phyloP scores from a whole-genome alignment of 192 early-diverging fungal genomes.

The Hyaloraphidium curvatum region DNA sequence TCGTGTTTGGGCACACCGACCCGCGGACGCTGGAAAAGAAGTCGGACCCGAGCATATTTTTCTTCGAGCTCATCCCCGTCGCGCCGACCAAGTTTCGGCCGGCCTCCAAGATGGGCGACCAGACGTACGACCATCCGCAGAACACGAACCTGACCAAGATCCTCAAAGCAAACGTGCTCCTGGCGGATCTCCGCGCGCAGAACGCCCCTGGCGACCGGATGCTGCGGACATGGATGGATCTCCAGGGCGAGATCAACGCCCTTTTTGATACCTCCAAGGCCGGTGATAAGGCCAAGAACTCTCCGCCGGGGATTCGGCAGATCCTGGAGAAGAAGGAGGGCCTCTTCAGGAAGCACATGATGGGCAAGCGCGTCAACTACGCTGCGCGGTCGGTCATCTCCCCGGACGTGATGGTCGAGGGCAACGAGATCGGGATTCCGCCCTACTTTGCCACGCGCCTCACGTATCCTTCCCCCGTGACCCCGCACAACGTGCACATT shows the following conservation, averaged over 20 bases:
- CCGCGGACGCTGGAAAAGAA: conserved; percentile 15
- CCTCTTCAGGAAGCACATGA: conserved; percentile 98
- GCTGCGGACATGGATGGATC: conserved; percentile 46
- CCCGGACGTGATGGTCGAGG: conserved; percentile 95
- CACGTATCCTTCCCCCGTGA: conserved; percentile 96
- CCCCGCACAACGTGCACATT: conserved; percentile 81
- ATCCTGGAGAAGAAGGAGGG: conserved; percentile 98
- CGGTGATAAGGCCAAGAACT: conserved; percentile 32
- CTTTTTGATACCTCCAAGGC: conserved; percentile 85
- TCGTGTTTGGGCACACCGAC: conserved; percentile 61
- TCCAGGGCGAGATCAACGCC: conserved; percentile 80
- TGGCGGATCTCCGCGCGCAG: no score
- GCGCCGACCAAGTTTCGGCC: conserved; percentile 88
- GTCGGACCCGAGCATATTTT: conserved; percentile 58
- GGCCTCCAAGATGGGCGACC: conserved; percentile 72
- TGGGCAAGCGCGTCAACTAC: conserved; percentile 99
- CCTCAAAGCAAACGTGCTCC: conserved; percentile 49
- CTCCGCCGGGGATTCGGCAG: conserved; percentile 85
- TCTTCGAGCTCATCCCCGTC: conserved; percentile 78
- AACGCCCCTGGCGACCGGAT: no score
- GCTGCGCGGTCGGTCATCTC: conserved; percentile 94
- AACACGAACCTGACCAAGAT: conserved; percentile 73
- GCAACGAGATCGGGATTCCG: conserved; percentile 93
- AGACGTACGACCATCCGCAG: conserved; percentile 84
- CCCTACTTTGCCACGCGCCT: conserved; percentile 85